A percentile compares a stretch with the other conserved stretches of the same genome.
phyloP scores from a whole-genome alignment of 129 eudicot genomes.

The Gnaphalium uliginosum region DNA sequence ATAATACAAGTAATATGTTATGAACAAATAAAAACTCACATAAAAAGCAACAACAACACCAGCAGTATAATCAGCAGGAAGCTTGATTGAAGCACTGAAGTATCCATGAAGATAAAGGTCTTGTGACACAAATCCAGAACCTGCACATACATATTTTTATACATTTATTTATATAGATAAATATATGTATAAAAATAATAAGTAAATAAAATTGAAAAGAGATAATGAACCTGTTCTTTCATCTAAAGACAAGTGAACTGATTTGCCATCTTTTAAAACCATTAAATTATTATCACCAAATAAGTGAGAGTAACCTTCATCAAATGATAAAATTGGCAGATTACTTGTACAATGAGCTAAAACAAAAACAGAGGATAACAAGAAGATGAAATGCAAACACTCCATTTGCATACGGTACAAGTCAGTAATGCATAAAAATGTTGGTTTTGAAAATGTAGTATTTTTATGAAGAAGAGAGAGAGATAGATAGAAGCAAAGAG shows the following conservation, averaged over 20 bases:
- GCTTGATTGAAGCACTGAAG: constrained; percentile 94
- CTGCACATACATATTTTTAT: constrained; percentile 30
- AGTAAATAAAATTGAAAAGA: background rate
- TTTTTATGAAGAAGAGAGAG: constrained; percentile 9
- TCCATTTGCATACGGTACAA: constrained; percentile 24
- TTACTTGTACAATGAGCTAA: constrained; percentile 37
- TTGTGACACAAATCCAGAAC: constrained; percentile 93
- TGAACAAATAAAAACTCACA: constrained; percentile 53
- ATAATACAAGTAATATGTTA: background rate
- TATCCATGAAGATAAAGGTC: constrained; percentile 90
- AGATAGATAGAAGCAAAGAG: constrained; percentile 21
- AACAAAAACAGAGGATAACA: constrained; percentile 43
- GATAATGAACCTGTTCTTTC: constrained; percentile 72
- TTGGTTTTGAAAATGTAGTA: background rate
- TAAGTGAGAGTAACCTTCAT: constrained; percentile 89
- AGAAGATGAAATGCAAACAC: constrained; percentile 21
- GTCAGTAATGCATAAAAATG: constrained; percentile 8
- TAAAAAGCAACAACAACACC: constrained; percentile 98
- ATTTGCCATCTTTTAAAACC: constrained; percentile 79
- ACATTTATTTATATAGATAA: too few relatives aligned
- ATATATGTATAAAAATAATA: background rate
- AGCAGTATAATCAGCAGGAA: constrained; percentile 96
- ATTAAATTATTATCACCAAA: constrained; percentile 78
- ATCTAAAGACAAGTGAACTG: constrained; percentile 71
- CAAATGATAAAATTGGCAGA: constrained; percentile 73